phyloP scores from a whole-genome alignment of 2,329 filamentous ascomycete species.

The Simplicillium sp. region DNA sequence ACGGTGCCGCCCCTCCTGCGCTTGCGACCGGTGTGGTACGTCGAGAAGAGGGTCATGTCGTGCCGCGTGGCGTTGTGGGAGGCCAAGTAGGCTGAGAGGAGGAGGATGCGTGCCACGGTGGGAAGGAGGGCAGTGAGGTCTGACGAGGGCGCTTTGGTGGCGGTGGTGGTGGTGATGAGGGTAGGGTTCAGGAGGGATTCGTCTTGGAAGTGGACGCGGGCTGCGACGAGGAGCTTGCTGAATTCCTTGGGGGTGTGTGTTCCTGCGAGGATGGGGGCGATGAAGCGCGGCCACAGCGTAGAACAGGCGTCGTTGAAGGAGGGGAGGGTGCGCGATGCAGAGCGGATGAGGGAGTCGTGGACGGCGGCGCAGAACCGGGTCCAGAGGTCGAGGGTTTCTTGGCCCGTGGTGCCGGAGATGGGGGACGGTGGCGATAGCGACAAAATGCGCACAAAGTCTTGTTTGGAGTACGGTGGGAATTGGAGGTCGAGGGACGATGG shows the following conservation, averaged over 20 bases:
- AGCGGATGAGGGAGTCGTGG: conserved; percentile 76
- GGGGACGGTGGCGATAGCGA: conserved; percentile 36
- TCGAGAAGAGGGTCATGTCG: conserved; percentile 68
- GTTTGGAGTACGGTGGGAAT: conserved; percentile 76
- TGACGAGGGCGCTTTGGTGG: background rate
- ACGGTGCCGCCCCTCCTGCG: conserved; percentile 38
- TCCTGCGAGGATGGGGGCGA: conserved; percentile 65
- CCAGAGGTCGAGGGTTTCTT: conserved; percentile 62
- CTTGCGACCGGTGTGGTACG: conserved; percentile 46
- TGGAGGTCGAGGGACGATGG: conserved; percentile 66
- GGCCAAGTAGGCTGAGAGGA: conserved; percentile 71
- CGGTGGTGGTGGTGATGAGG: conserved; percentile 31
- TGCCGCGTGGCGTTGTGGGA: conserved; percentile 71
- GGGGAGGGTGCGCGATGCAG: conserved; percentile 70
- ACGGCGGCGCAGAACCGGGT: conserved; percentile 72
- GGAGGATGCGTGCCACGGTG: conserved; percentile 62
- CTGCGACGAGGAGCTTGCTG: conserved; percentile 67
- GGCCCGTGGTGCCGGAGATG: conserved; percentile 38
- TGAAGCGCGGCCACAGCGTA: conserved; percentile 78
- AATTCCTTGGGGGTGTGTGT: conserved; percentile 72
- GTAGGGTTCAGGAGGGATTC: conserved; percentile 60
- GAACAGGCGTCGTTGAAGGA: conserved; percentile 61
- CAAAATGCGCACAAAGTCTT: conserved; percentile 71
- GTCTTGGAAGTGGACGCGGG: conserved; percentile 61
- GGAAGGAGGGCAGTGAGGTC: conserved; percentile 53